Evolutionary conservation across 2,329 filamentous ascomycete species (phyloP), one percentile per base, ranked within the genome.

Genomic region (Microdochium paspali): DNA sequence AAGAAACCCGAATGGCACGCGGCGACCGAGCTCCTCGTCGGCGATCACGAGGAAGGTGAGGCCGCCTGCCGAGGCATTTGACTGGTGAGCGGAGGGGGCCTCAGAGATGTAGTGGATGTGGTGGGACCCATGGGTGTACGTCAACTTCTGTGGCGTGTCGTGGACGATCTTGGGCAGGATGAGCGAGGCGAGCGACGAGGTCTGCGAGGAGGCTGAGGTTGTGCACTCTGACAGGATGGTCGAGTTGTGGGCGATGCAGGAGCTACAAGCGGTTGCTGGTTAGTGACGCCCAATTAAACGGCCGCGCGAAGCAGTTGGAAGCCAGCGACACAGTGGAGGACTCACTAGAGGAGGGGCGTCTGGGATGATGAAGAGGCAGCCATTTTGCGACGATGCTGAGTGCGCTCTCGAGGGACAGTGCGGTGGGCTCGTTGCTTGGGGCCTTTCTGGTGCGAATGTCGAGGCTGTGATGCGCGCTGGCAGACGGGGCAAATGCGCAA

Each of bases 101-200:
- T 93, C 87, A 60, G 90, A 80, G 62, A 97, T 86, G 74, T 95
- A 96, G 76, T 98, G 91, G 66, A 97, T 93, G 74, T 93, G 89
- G 66, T 94, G 84, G 50, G 84, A 75, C 69, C 90, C 87, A 67
- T 96, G 90, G 35, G 89, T 94, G 72, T 95, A 96, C 47, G 91
- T 97, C 55, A 95, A 80, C 69, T 96, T 96, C 62, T 95, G 83
- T 1, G 90, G 76, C 25, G 77, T 72, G 53, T 74, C 70, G 71
- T 98, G 93, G 48, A 78, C 76, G 73, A 98, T 95, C 67, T 95
- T 95, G 49, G 94, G 93, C 42, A 98, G 88, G 71, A 98, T 90
- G 58, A 96, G 76, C 42, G 90, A 93, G 56, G 91, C 89, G 58
- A 97, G 85, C 12, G 85, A 90, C 4, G 89, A 90, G 49, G 88